A percentile compares a stretch with the other conserved stretches of the same genome.
phyloP scores from a whole-genome alignment of 164 flowering plant species.

The Platanus orientalis region DNA sequence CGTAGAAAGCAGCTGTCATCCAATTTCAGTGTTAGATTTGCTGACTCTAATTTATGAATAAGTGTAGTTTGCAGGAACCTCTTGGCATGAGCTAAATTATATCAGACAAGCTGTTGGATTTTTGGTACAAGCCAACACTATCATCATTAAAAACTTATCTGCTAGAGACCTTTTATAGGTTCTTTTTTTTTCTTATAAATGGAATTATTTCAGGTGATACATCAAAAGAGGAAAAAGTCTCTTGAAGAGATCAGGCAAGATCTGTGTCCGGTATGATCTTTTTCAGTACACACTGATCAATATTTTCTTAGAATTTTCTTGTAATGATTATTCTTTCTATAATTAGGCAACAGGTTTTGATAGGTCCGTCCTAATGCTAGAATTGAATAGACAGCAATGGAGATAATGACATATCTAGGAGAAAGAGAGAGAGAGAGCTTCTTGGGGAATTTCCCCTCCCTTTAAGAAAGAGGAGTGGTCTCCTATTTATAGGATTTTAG shows the following conservation, averaged over 20 bases:
- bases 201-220: constrained; percentile 69
- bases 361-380: too few species aligned
- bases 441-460: too few species aligned
- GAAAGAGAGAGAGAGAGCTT: too few species aligned
- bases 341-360: too few species aligned
- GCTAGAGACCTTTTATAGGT: background rate
- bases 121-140: constrained; percentile 50
- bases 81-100: constrained; percentile 91
- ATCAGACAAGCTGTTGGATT: constrained; percentile 99
- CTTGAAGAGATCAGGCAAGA: constrained; percentile 88
- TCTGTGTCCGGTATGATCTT: constrained; percentile 80
- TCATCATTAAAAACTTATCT: background rate
- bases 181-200: background rate
- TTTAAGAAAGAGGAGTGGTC: too few species aligned
- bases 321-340: too few species aligned
- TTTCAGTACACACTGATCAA: background rate
- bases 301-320: background rate
- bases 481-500: too few species aligned
- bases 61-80: constrained; percentile 89
- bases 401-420: too few species aligned
- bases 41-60: constrained; percentile 13
- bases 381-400: too few species aligned
- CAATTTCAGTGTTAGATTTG: background rate
- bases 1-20: background rate
- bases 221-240: constrained; percentile 93